A percentile compares a stretch with the other conserved stretches of the same genome.
Evolutionary conservation across 78 protist species (phyloP).

Genomic region (Dictyostelium firmibasis): DNA sequence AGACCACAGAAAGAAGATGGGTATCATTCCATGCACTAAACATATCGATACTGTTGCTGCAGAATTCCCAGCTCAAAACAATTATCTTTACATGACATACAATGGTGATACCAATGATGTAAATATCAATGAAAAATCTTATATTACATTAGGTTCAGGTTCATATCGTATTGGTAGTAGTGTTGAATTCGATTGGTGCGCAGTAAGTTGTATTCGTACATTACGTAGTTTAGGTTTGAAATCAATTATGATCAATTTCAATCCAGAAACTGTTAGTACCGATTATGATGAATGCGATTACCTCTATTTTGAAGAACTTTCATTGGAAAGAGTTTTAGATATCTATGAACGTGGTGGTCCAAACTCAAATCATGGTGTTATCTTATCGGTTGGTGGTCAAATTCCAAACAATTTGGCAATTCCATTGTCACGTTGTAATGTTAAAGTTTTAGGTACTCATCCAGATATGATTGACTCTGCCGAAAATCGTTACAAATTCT

Average conservation of each 20-base stretch:
- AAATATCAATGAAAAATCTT: slow-evolving; percentile 54
- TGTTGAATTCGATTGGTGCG: slow-evolving; percentile 93
- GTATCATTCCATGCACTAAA: slow-evolving; percentile 92
- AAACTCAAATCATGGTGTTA: slow-evolving; percentile 68
- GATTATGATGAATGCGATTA: slow-evolving; percentile 98
- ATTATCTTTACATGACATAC: slow-evolving; percentile 97
- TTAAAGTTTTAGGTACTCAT: slow-evolving; percentile 92
- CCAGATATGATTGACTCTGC: slow-evolving; percentile 96
- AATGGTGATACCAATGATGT: slow-evolving; percentile 91
- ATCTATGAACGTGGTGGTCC: slow-evolving; percentile 78
- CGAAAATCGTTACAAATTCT: slow-evolving; percentile 97
- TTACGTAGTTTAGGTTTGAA: slow-evolving; percentile 88
- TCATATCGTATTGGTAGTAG: slow-evolving; percentile 95
- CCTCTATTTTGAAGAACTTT: slow-evolving; percentile 94
- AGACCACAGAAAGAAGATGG: slow-evolving; percentile 25
- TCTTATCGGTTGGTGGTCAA: slow-evolving; percentile 96
- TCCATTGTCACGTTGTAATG: slow-evolving; percentile 75
- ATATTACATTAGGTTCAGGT: slow-evolving; percentile 95
- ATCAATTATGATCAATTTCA: slow-evolving; percentile 97
- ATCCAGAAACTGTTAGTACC: slow-evolving; percentile 98
- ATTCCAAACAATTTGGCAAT: slow-evolving; percentile 95
- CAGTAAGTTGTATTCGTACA: slow-evolving; percentile 89
- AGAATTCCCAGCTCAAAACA: slow-evolving; percentile 97
- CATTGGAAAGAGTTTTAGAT: slow-evolving; percentile 93
- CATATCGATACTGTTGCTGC: slow-evolving; percentile 98